phyloP scores from a whole-genome alignment of 2,329 filamentous ascomycete genomes.

The Colletotrichum costaricense region DNA sequence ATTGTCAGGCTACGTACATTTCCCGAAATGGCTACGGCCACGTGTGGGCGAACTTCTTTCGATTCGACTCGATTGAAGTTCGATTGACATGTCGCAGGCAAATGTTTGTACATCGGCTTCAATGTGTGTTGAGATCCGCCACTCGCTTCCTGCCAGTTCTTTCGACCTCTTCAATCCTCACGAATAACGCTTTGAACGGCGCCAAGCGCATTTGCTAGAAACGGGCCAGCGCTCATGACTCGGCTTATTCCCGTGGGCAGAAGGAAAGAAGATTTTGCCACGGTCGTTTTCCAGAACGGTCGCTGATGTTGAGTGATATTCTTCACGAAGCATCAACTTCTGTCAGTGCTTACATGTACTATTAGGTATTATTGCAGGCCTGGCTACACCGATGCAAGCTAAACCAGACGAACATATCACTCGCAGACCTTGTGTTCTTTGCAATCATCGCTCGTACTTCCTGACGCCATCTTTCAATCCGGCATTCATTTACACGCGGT shows the following conservation, averaged over 20 bases:
- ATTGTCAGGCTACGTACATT: neutral
- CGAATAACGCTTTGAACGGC: too few relatives aligned
- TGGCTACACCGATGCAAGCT: neutral
- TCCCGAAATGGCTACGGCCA: neutral
- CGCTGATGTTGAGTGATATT: neutral
- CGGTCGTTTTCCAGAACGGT: neutral
- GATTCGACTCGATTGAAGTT: neutral
- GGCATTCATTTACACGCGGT: neutral
- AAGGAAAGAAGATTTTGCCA: neutral
- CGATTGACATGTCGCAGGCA: neutral
- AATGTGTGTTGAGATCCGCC: neutral
- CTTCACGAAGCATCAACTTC: neutral
- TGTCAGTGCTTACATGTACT: neutral
- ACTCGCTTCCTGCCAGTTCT: neutral
- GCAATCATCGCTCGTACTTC: neutral
- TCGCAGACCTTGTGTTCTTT: neutral
- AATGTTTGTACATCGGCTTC: neutral
- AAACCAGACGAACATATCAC: neutral
- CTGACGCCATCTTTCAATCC: neutral
- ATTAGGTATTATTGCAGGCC: neutral
- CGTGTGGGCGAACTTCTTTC: neutral
- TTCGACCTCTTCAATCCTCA: neutral
- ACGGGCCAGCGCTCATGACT: neutral
- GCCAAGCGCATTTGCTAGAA: neutral
- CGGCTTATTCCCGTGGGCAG: neutral